Conservation (phyloP, 2,329 filamentous ascomycete species). For the Aphanocladium album region DNA sequence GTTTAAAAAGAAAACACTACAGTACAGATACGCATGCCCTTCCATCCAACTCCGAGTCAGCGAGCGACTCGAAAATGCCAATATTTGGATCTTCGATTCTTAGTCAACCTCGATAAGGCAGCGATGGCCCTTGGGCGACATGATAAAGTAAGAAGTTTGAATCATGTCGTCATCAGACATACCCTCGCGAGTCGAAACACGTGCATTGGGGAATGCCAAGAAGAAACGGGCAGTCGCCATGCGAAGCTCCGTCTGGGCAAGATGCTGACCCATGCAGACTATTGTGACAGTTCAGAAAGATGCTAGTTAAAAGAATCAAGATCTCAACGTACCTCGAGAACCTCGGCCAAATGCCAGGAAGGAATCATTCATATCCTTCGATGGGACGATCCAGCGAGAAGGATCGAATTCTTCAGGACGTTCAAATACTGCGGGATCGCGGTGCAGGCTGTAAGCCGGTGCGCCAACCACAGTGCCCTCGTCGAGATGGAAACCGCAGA, state of each 20-base stretch:
- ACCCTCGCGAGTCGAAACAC: slow-evolving; percentile 25
- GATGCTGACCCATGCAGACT: slow-evolving; percentile 51
- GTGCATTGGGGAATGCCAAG: slow-evolving; percentile 35
- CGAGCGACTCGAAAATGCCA: too few species aligned
- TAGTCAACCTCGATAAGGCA: slow-evolving; percentile 5
- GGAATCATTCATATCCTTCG: slow-evolving; percentile 38
- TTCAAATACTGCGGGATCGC: slow-evolving; percentile 34
- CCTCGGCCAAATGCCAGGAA: slow-evolving; percentile 51
- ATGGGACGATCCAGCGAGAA: slow-evolving; percentile 31
- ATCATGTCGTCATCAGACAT: slow-evolving; percentile 34
- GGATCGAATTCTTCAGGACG: slow-evolving; percentile 32
- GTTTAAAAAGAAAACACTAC: too few species aligned
- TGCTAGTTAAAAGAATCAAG: neutral
- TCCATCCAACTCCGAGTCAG: too few species aligned
- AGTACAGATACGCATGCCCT: too few species aligned
- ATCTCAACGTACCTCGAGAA: slow-evolving; percentile 31
- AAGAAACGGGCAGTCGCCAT: slow-evolving; percentile 49
- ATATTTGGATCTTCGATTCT: too few species aligned
- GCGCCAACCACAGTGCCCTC: slow-evolving; percentile 34
- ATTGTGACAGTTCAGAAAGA: neutral
- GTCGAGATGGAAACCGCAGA: slow-evolving; percentile 36
- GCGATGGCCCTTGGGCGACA: slow-evolving; percentile 7
- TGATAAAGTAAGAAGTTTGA: slow-evolving; percentile 27
- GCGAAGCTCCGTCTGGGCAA: slow-evolving; percentile 52
- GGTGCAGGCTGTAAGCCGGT: slow-evolving; percentile 43